phyloP scores from a whole-genome alignment of 192 early-diverging fungal species.

The Coemansia sp. region DNA sequence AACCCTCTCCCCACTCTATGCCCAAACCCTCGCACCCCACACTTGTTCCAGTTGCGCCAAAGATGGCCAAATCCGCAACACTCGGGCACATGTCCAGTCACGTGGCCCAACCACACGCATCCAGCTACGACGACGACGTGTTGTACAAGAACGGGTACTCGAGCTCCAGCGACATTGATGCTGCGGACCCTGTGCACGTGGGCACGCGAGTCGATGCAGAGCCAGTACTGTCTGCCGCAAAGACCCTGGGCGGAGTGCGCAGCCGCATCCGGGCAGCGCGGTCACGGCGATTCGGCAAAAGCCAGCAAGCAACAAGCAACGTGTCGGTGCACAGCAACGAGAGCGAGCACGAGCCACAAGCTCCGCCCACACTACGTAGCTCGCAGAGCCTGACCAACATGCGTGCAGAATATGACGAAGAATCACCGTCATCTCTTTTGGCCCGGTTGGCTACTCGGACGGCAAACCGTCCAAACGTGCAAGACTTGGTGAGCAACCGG shows the following conservation, averaged over 20 bases:
- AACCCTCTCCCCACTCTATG: no score
- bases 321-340: conserved; percentile 13
- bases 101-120: not conserved
- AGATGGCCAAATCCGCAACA: no score
- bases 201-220: not conserved
- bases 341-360: conserved; percentile 3
- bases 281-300: conserved; percentile 28
- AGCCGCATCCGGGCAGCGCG: conserved; percentile 18
- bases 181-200: conserved; percentile 16
- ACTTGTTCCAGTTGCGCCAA: no score
- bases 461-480: conserved; percentile 23
- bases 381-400: conserved; percentile 17
- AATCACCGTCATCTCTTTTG: conserved; percentile 22
- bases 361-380: not conserved
- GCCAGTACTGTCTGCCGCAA: not conserved
- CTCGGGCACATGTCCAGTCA: no score
- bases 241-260: conserved; percentile 36
- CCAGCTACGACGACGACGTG: not conserved
- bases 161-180: conserved; percentile 27
- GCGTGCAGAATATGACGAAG: not conserved
- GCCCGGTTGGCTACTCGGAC: conserved; percentile 21
- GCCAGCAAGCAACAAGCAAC: conserved; percentile 4
- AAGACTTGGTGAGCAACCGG: conserved; percentile 46
- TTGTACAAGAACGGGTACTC: conserved; percentile 15
- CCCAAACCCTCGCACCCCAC: no score